Percentiles rank a stretch among this genome's conserved stretches.
Conservation (phyloP, 2,329 filamentous ascomycete species). For the Hypomyces rosellus region DNA sequence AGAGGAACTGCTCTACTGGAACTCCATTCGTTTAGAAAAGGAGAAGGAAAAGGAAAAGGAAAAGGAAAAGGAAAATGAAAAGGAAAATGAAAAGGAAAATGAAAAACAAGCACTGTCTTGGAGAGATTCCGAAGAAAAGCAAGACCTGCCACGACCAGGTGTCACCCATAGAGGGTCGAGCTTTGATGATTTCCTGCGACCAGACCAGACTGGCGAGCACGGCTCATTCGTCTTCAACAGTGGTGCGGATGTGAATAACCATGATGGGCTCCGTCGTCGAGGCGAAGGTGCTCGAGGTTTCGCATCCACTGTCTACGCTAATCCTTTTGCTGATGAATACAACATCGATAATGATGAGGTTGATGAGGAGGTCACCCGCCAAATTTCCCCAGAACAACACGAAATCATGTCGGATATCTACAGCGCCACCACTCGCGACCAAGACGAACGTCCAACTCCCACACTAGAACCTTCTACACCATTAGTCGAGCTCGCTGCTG, state of each 20-base stretch:
- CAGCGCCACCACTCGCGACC: constrained; percentile 45
- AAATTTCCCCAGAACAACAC: constrained; percentile 39
- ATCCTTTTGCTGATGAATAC: constrained; percentile 55
- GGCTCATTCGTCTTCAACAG: constrained; percentile 54
- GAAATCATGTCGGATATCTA: constrained; percentile 51
- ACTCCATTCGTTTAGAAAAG: constrained; percentile 47
- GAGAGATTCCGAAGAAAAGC: constrained; percentile 1
- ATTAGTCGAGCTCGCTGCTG: constrained; percentile 27
- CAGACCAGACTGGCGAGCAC: constrained; percentile 44
- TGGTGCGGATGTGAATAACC: constrained; percentile 39
- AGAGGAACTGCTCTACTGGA: constrained; percentile 62
- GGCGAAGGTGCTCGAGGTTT: constrained; percentile 41
- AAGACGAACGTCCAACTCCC: constrained; percentile 18
- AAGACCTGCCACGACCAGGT: constrained; percentile 4
- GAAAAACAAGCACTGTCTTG: constrained; percentile 13
- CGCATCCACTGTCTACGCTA: constrained; percentile 41
- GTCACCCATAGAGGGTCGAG: constrained; percentile 30
- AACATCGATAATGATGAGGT: constrained; percentile 45
- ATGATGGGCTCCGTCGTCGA: constrained; percentile 44
- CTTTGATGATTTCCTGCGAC: constrained; percentile 55
- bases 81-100: constrained; percentile 16
- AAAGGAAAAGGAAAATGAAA: constrained; percentile 23
- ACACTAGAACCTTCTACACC: constrained; percentile 20
- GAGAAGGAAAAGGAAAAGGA: constrained; percentile 32
- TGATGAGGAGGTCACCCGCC: constrained; percentile 31